Evolutionary conservation across 257 asterid species (phyloP).

Genomic region (Datura wrightii): DNA sequence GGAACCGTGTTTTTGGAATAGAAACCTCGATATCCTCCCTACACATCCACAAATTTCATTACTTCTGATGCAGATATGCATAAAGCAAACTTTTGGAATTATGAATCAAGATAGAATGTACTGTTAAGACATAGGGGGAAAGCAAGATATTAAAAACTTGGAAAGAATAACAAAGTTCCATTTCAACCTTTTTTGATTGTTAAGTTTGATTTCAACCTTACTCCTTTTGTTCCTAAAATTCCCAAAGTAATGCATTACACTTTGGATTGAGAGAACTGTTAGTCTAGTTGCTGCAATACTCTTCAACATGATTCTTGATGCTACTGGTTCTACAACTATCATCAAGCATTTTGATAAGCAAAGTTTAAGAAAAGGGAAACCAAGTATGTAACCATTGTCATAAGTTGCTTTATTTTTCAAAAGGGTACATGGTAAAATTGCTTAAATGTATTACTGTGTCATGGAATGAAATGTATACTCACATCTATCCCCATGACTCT

Average conservation of each 20-base stretch:
- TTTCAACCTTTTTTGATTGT: neutral
- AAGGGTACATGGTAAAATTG: neutral
- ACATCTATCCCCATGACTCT: conserved; percentile 84
- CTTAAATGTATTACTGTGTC: neutral
- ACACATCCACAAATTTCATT: conserved; percentile 37
- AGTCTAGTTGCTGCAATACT: neutral
- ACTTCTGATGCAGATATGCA: conserved; percentile 21
- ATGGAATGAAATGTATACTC: conserved; percentile 38
- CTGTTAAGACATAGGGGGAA: neutral
- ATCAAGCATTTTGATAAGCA: conserved; percentile 10
- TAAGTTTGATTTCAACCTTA: conserved; percentile 7
- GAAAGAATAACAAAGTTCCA: neutral
- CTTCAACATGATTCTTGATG: conserved; percentile 3
- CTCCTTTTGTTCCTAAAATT: neutral
- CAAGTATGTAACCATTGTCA: neutral
- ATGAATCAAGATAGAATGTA: neutral
- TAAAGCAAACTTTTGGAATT: neutral
- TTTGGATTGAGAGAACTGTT: neutral
- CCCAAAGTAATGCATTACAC: conserved; percentile 3
- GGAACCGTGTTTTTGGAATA: conserved; percentile 72
- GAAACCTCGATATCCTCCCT: conserved; percentile 94
- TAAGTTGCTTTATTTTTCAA: neutral
- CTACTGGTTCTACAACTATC: conserved; percentile 16
- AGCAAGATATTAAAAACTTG: neutral
- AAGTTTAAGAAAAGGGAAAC: neutral